phyloP scores from a whole-genome alignment of 148 eudicot genomes.

The Silene latifolia region DNA sequence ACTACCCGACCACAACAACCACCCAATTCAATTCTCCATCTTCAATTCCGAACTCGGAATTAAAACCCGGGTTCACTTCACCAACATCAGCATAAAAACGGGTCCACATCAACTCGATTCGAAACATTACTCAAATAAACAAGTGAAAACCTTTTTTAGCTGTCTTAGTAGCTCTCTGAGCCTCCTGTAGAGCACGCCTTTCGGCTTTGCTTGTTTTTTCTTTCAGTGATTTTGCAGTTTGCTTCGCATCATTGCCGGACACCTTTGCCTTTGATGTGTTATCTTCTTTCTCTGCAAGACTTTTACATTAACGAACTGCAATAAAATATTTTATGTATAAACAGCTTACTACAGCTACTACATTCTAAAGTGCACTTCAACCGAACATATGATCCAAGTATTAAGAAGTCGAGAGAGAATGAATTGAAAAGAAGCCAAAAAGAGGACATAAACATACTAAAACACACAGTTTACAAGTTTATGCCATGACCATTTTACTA shows the following conservation, averaged over 20 bases:
- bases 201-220: slow-evolving; percentile 83
- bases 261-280: slow-evolving; percentile 17
- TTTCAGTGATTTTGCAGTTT: slow-evolving; percentile 48
- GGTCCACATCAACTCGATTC: too few species aligned
- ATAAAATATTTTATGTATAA: neutral
- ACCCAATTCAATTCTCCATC: too few species aligned
- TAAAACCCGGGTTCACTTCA: too few species aligned
- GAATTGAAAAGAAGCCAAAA: neutral
- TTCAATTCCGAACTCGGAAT: too few species aligned
- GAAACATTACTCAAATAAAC: neutral
- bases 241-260: slow-evolving; percentile 23
- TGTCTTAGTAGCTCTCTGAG: slow-evolving; percentile 91
- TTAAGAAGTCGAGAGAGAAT: neutral
- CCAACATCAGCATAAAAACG: too few species aligned
- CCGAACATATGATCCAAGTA: neutral
- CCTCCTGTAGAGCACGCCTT: slow-evolving; percentile 85
- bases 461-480: too few species aligned
- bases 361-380: neutral
- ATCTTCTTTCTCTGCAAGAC: slow-evolving; percentile 37
- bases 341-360: neutral
- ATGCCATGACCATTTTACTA: too few species aligned
- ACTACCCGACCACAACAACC: too few species aligned
- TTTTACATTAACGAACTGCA: slow-evolving; percentile 24
- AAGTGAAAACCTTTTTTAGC: slow-evolving; percentile 48
- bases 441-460: neutral